Evolutionary conservation across 2,329 filamentous ascomycete species (phyloP), one percentile per base, ranked within the genome.

Genomic region (Penicillium sp.): DNA sequence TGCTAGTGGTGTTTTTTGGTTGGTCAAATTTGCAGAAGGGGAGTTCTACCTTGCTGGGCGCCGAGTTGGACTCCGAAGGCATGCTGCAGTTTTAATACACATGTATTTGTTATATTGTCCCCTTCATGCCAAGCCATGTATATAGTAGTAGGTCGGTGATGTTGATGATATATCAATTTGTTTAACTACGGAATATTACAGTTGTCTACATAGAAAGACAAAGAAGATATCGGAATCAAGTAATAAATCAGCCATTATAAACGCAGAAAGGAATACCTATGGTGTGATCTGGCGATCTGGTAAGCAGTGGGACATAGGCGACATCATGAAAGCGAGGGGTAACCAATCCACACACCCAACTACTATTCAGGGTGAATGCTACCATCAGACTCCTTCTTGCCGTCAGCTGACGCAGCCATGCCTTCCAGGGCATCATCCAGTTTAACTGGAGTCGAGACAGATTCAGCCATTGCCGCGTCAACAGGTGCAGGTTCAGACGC

Each of bases 371-470:
- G 9, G 15, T 62, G 59, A 37, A 63, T 53, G 4, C 62, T 61
- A 50, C 67, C 66, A 41, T 71, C 65, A 31, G 68, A 70, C 2
- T 47, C 15, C 40, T 48, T 62, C 59, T 73, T 72, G 33, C 63
- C 67, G 31, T 71, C 67, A 21, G 68, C 67, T 35, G 66, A 52
- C 10, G 66, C 68, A 41, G 65, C 42, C 51, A 66, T 51, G n/a
- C 61, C 53, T 54, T 72, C 69, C 7, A 67, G 48, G 19, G 59
- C 56, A 13, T 62, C 52, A 6, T 71, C 69, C 31, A 67, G 23
- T 40, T 62, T 59, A 21, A 47, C 19, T 6, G 63, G 50, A 29
- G 35, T 10, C 5, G 56, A 31, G 6, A 27, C 38, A 5, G 58
- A 58, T 29, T 68, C 60, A 8, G 49, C 12, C 4, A 51, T 47